Conservation (phyloP, 2,329 filamentous ascomycete species). For the Capronia americana region DNA sequence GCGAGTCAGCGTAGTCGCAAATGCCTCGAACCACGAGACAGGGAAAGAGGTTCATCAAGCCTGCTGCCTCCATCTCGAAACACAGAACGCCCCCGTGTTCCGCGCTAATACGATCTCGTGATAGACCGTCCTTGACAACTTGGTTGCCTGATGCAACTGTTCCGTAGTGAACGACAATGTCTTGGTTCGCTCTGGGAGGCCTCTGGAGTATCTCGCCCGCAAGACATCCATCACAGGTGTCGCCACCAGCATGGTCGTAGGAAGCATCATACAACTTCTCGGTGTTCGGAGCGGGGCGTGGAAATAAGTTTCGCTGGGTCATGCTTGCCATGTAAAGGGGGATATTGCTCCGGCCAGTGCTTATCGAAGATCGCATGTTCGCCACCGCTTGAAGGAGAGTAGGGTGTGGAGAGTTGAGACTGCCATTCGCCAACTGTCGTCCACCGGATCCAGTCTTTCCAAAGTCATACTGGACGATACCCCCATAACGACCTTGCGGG, state of each 20-base stretch:
- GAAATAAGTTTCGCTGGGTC: too few species aligned
- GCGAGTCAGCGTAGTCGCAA: not conserved
- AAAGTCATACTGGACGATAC: constrained; percentile 38
- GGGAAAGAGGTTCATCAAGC: not conserved
- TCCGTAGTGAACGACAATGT: not conserved
- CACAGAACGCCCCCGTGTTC: not conserved
- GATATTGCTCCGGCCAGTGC: too few species aligned
- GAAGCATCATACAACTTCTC: too few species aligned
- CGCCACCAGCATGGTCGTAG: too few species aligned
- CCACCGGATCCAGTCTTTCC: not conserved
- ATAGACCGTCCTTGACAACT: not conserved
- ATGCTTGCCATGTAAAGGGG: too few species aligned
- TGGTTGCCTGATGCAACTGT: not conserved
- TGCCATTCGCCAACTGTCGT: not conserved
- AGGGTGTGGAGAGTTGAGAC: not conserved
- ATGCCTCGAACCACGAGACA: not conserved
- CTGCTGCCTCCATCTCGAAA: not conserved
- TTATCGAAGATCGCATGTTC: too few species aligned
- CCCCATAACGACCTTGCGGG: constrained; percentile 33
- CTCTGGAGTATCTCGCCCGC: too few species aligned
- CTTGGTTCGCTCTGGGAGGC: too few species aligned
- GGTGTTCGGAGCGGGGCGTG: too few species aligned
- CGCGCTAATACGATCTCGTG: not conserved
- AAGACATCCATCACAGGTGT: too few species aligned
- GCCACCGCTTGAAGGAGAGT: not conserved